Base-by-base conservation (phyloP, 495 filamentous ascomycete genomes). In the Neurospora sp. region DNA sequence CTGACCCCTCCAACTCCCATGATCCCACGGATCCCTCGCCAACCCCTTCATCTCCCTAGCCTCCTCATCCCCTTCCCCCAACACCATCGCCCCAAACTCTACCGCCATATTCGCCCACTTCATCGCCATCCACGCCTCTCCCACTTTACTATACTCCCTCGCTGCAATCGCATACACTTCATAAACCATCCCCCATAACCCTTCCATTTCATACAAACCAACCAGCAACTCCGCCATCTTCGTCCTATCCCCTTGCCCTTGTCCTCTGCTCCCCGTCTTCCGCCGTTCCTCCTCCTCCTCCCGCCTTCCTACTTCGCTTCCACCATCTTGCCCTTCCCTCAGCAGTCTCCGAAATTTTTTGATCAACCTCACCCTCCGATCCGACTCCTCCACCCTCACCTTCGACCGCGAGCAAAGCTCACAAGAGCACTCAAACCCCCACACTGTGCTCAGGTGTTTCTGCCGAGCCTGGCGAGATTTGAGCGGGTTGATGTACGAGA, bases 401-500 rank as follows among this genome's bases (percentile, higher is more conserved):
- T 27, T 16, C 14, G 77, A 74, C 20, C 76, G 77, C 12, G 73
- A 76, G 76, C 83, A 85, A 7, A 77, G 72, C 35, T 76, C 46
- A 71, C 83, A 85, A 5, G 75, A 69, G 75, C 84, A 85, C 2
- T 78, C 23, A 73, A 85, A 85, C 5, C 83, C 84, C 84, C 83
- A 85, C 70, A 77, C 79, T 5, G 74, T 76, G 14, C 74, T 18
- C 9, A 85, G 70, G 44, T 76, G 76, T 11, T 66, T 71, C 71
- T 79, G 72, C 31, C 83, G 78, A 23, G 42, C 72, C 5, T 73
- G 70, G 12, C 79, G 80, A 18, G 71, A 71, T 77, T 78, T 76
- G 37, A 80, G 39, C 9, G 82, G 80, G 75, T 83, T 80, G 74
- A 84, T 82, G 74, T 84, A 85, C 8, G 80, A 80, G 70, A 84